Percentiles rank a stretch among this genome's conserved stretches.
These are phyloP conservation scores for Rhododendron simsii DNA, from an alignment of 148 eudicot species.

Conservation along the genomic window DNA sequence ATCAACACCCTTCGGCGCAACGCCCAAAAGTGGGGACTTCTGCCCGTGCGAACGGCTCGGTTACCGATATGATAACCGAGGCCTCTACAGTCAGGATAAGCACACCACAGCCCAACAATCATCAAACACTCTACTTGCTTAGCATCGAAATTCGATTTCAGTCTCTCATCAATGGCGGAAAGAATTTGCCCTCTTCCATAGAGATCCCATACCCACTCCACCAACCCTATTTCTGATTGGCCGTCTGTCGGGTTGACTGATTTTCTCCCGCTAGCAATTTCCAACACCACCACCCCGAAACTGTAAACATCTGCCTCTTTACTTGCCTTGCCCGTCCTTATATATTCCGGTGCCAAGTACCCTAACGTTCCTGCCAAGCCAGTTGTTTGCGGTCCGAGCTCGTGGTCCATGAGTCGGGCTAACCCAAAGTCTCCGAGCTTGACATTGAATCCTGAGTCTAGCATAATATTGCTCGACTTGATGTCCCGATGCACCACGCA, in stretches of 20 bases:
- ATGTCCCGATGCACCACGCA: constrained; percentile 58
- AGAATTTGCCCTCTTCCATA: constrained; percentile 30
- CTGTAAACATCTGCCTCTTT: constrained; percentile 50
- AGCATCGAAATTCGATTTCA: constrained; percentile 23
- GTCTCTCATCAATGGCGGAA: constrained; percentile 27
- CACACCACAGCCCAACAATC: constrained; percentile 57
- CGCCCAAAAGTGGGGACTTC: no score
- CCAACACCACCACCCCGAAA: constrained; percentile 49
- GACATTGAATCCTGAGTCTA: constrained; percentile 46
- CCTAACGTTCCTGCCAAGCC: constrained; percentile 53
- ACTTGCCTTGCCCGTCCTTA: constrained; percentile 32
- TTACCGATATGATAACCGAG: no score
- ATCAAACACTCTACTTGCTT: constrained; percentile 39
- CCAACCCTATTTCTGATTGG: constrained; percentile 22
- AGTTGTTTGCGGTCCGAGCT: constrained; percentile 36
- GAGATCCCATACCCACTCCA: constrained; percentile 1
- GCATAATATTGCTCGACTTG: constrained; percentile 62
- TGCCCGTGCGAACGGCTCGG: no score
- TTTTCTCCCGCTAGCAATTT: constrained; percentile 42
- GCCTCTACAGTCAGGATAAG: constrained; percentile 43
- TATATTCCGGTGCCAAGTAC: constrained; percentile 5
- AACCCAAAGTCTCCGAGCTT: constrained; percentile 65
- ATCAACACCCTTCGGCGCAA: no score
- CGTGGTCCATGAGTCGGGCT: constrained; percentile 51
- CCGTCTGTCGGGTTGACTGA: constrained; percentile 13